These are phyloP conservation scores for Entophlyctis helioformis DNA, from an alignment of 192 early-diverging fungal genomes.

Conservation along the genomic window DNA sequence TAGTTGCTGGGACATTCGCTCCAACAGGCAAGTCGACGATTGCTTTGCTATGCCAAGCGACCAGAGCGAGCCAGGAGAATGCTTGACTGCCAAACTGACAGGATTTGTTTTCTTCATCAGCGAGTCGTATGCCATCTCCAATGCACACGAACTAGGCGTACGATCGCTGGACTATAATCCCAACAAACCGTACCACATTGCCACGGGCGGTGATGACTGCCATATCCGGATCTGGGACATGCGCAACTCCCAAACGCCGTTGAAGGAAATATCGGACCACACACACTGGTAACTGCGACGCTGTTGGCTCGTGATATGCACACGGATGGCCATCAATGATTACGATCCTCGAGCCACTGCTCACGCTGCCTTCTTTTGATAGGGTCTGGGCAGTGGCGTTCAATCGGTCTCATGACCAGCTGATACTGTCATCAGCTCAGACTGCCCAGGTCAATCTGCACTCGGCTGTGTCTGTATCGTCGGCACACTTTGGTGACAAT, in stretches of 20 bases:
- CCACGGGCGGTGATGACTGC: constrained; percentile 80
- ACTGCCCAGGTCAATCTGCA: constrained; percentile 83
- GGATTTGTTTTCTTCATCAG: neutral
- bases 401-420: constrained; percentile 87
- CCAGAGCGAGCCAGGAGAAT: neutral
- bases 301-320: neutral
- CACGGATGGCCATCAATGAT: neutral
- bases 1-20: constrained; percentile 59
- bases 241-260: constrained; percentile 34
- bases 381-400: constrained; percentile 76
- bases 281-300: constrained; percentile 61
- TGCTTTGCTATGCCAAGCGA: neutral
- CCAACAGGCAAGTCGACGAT: constrained; percentile 19
- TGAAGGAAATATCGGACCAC: constrained; percentile 66
- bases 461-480: constrained; percentile 74
- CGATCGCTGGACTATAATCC: constrained; percentile 76
- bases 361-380: neutral
- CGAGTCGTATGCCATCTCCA: constrained; percentile 19
- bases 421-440: constrained; percentile 70
- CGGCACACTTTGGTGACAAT: constrained; percentile 38
- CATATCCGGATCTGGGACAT: constrained; percentile 81
- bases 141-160: constrained; percentile 66
- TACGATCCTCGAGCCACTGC: neutral
- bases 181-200: constrained; percentile 73
- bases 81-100: constrained; percentile 5